Base-by-base conservation (phyloP, 140 eudicot genomes). In the Bidens hawaiensis region DNA sequence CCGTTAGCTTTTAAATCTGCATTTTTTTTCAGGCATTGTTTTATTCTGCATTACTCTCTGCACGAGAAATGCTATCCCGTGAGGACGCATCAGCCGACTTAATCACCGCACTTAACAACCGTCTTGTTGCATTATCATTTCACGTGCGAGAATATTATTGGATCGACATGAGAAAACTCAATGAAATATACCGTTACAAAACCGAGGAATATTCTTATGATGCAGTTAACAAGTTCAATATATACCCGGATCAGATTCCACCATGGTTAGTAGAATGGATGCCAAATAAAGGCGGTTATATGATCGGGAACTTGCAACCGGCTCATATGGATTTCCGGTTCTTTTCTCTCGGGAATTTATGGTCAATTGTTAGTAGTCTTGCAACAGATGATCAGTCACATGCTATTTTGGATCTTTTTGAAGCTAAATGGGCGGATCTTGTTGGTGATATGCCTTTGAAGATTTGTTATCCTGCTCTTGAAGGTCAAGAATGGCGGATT, bases 241-340 rank as follows among this genome's bases (percentile, higher is more conserved):
- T 93, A 28, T 93, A 93, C 68, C 97, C 97, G 4, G 99, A 93
- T 79, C 99, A 93, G 63, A 93, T 93, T 30, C 90, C 97, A 21
- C 90, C 99, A 9, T 93, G 99, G 99, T 77, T 93, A 54, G 95
- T 85, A 16, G 94, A 85, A 16, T 93, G 99, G 99, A 93, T 93
- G 99, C 97, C 99, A 26, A 72, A 75, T 56, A 85, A 74, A 81
- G 97, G 99, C 19, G 99, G 99, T 54, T 93, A 88, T 81, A 76
- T 93, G 69, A 93, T 93, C 4, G 99, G 99, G 56, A 93, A 93
- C 70, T 75, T 93, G 72, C 97, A 93, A 70, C 99, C 99, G 10
- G 97, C 99, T n/a, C 97, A 93, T 78, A 93, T 93, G 99, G 99
- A 88, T 65, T 93, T 93, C 40, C 83, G 99, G 12, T 93, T 82